These are phyloP conservation scores for Colletotrichum sp. DNA, from an alignment of 2,329 filamentous ascomycete genomes.

Conservation along the genomic window DNA sequence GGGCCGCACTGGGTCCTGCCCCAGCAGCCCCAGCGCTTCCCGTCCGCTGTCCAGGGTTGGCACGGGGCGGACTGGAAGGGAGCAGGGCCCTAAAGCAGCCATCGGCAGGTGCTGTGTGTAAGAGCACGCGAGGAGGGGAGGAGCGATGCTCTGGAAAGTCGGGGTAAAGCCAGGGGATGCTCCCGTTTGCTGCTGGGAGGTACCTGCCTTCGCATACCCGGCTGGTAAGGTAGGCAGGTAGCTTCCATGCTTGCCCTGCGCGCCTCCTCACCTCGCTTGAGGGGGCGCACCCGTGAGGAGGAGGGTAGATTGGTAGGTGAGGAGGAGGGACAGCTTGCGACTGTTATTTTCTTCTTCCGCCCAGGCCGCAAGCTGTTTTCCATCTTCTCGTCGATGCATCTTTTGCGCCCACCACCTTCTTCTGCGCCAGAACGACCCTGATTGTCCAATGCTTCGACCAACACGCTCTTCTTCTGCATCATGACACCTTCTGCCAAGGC, in stretches of 20 bases:
- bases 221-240: neutral
- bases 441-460: neutral
- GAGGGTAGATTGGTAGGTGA: neutral
- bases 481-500: slow-evolving; percentile 25
- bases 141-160: neutral
- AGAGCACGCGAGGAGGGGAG: neutral
- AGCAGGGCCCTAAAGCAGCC: slow-evolving; percentile 13
- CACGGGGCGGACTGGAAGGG: slow-evolving; percentile 3
- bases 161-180: neutral
- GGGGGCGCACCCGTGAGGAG: neutral
- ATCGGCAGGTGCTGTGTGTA: slow-evolving; percentile 9
- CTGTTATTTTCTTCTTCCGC: neutral
- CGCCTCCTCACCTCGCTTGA: neutral
- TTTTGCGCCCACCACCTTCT: neutral
- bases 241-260: neutral
- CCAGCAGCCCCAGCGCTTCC: slow-evolving; percentile 9
- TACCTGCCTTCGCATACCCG: neutral
- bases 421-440: neutral
- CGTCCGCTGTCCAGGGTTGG: slow-evolving; percentile 7
- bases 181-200: neutral
- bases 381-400: neutral
- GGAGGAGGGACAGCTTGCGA: neutral
- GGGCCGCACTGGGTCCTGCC: slow-evolving; percentile 17
- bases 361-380: neutral
- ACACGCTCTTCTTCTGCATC: neutral